Conservation (phyloP, 768 basidiomycete genomes). For the Grammothele lineata region DNA sequence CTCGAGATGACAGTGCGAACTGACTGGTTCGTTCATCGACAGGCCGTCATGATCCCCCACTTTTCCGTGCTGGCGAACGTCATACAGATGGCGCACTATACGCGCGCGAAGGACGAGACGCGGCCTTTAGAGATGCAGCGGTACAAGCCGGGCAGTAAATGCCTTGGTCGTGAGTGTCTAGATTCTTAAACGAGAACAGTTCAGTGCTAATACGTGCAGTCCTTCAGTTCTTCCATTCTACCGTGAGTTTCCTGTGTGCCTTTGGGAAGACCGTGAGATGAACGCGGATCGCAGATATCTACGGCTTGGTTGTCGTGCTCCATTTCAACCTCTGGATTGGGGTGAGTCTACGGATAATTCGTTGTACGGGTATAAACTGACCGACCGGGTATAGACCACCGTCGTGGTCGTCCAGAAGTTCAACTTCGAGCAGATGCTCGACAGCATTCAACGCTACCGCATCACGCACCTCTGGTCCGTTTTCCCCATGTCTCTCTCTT, state of each 20-base stretch:
- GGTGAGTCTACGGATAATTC: slow-evolving; percentile 14
- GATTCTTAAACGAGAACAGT: background rate
- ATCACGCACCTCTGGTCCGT: slow-evolving; percentile 36
- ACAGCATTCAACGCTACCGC: slow-evolving; percentile 31
- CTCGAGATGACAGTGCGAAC: slow-evolving; percentile 21
- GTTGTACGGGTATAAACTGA: background rate
- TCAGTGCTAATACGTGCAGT: background rate
- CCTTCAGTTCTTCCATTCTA: slow-evolving; percentile 27
- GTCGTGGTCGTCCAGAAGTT: slow-evolving; percentile 32
- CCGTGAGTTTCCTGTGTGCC: slow-evolving; percentile 17
- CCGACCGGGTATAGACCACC: slow-evolving; percentile 16
- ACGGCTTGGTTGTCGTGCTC: slow-evolving; percentile 26
- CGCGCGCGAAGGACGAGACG: slow-evolving; percentile 28
- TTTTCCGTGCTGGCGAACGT: slow-evolving; percentile 32
- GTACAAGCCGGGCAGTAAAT: slow-evolving; percentile 52
- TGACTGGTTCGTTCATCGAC: slow-evolving; percentile 50
- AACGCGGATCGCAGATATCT: slow-evolving; percentile 49
- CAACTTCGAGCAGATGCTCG: slow-evolving; percentile 27
- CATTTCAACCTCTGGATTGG: slow-evolving; percentile 27
- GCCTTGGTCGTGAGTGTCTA: slow-evolving; percentile 41
- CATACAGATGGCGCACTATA: slow-evolving; percentile 23
- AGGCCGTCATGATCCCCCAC: slow-evolving; percentile 39
- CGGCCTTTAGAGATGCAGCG: slow-evolving; percentile 35
- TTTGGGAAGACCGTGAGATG: background rate
- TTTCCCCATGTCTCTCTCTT: background rate